Evolutionary conservation across 495 filamentous ascomycete genomes (phyloP), one percentile per base, ranked within the genome.

Genomic region (Peziza echinospora): DNA sequence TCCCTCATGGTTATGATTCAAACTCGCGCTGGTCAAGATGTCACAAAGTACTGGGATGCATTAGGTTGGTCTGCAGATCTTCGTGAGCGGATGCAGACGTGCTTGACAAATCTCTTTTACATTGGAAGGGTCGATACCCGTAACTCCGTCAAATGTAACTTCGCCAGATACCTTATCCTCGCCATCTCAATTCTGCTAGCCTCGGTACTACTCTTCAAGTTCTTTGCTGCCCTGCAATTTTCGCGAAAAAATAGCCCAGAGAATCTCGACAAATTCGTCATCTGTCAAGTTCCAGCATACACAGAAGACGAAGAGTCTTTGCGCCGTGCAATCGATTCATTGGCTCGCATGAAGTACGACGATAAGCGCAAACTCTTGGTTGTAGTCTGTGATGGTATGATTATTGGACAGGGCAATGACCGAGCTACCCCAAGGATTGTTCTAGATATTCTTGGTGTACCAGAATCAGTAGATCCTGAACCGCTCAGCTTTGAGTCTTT

Each of bases 281-380:
- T 99, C 62, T 91, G 82, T 60, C 91, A 93, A 63, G 85, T 99
- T 26, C 89, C 89, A 2, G 89, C 80, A 9, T 99, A 99, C 62
- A 99, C 89, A 2, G 89, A 99, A 67, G 89, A 93, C 56, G 89
- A 99, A 62, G 89, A 99, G 1, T 93, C 87, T 24, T 70, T 99
- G 9, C 81, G 89, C 47, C 84, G 85, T 65, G 91, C 87, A 50
- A 89, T 99, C 56, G 89, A 99, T 62, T 96, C 89, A 1, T 82
- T 84, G 51, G 85, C 89, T 17, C 75, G 85, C 49, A 93, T 99
- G 85, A 72, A 73, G 46, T 99, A 99, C 61, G 89, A 99, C 56
- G 86, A 99, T 64, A 96, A 96, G 65, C 81, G 89, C 53, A 99
- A 99, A 65, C 71, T 99, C 9, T 67, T 99, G 42, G 77, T 93